Evolutionary conservation across 2,329 filamentous ascomycete genomes (phyloP).

Genomic region (Apiospora malaysiana): DNA sequence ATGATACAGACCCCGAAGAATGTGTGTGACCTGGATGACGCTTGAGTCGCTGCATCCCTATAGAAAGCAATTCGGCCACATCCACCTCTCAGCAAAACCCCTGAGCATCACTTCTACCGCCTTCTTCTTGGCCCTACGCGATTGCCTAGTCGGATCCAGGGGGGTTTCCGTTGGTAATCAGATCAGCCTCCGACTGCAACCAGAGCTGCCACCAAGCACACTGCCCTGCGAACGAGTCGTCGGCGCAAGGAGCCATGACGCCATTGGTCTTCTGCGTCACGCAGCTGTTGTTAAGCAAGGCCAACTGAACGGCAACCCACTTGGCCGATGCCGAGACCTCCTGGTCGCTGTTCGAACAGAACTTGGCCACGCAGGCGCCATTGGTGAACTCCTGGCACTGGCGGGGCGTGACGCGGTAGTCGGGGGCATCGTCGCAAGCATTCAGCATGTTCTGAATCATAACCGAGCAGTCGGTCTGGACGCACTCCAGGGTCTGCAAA

Average conservation of each 20-base stretch:
- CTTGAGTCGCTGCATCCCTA: neutral
- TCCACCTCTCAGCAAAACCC: too few relatives aligned
- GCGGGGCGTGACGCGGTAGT: neutral
- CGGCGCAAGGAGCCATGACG: conserved; percentile 4
- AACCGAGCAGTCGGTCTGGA: neutral
- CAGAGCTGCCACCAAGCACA: conserved; percentile 19
- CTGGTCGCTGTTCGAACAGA: neutral
- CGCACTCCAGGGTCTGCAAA: neutral
- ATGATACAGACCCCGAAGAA: neutral
- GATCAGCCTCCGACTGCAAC: neutral
- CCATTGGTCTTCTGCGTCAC: neutral
- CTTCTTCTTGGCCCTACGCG: too few relatives aligned
- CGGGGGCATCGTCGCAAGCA: neutral
- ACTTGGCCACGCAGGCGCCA: neutral
- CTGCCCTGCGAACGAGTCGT: neutral
- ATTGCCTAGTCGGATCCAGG: neutral
- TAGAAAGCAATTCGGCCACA: neutral
- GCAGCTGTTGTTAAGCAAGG: neutral
- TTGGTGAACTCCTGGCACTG: neutral
- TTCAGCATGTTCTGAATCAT: neutral
- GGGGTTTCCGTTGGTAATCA: neutral
- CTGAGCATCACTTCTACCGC: too few relatives aligned
- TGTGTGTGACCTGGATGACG: neutral
- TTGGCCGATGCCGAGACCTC: too few relatives aligned
- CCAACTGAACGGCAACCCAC: neutral